Base-by-base conservation (phyloP, 108 stramenopile genomes). In the Nitzschia inconspicua region DNA sequence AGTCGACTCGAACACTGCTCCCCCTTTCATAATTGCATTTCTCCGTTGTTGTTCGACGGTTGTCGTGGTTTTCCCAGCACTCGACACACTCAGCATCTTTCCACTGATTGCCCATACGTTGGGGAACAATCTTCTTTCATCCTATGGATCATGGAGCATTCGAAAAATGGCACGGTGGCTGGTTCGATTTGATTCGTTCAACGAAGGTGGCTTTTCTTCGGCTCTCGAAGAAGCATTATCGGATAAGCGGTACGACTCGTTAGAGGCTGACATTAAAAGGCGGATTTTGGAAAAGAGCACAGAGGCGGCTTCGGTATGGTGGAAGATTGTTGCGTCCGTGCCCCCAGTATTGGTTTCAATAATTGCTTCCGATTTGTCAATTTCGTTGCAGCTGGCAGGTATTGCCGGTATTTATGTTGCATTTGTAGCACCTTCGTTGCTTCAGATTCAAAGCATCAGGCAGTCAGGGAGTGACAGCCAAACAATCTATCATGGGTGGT, bases 101-200 rank as follows among this genome's bases (percentile, higher is more conserved):
- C 80, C 80, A 18, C 65, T 82, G 25, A 82, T 76, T 57, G 80
- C 80, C 10, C 74, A 57, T 60, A 76, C 75, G 20, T 54, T 82
- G 43, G 80, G 80, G 8, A 75, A 74, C 56, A 77, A 74, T 60
- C 29, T 73, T 1, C 13, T 35, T 18, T 61, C 69, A 25, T 4
- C 68, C 14, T 10, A 37, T 0, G 48, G 48, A 10, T 43, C 63
- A 5, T 9, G n/a, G 3, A 39, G 53, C 29, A 37, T 65, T 3
- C 60, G 53, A 55, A 29, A 24, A 25, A 40, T 73, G 11, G 66
- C 59, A 0, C 23, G 36, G 13, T 22, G 20, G 16, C 25, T 71
- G 28, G 23, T 23, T 16, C 11, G 18, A 11, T 28, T n/a, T n/a
- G n/a, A n/a, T n/a, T n/a, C n/a, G n/a, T n/a, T n/a, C n/a, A n/a